Percentiles rank a stretch among this genome's conserved stretches.
Conservation (phyloP, 164 flowering plant genomes). For the Magnolia changhungtana region DNA sequence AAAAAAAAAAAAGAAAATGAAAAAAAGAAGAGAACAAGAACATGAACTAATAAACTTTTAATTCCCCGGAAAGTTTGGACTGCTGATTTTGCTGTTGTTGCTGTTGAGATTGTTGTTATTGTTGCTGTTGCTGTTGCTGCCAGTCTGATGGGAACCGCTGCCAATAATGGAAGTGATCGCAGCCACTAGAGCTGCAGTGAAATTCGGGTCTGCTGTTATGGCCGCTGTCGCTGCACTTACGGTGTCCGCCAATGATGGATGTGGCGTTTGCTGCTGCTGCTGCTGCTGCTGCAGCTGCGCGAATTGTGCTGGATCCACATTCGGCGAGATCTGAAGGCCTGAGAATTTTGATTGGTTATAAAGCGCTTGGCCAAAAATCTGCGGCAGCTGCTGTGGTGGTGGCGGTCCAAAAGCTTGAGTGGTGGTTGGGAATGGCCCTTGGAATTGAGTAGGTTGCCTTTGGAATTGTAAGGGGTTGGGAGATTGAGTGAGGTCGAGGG, state of each 20-base stretch:
- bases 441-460: slow-evolving; percentile 48
- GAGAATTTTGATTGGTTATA: slow-evolving; percentile 71
- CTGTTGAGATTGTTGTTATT: slow-evolving; percentile 5
- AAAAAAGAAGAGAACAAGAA: not conserved
- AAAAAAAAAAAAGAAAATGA: not conserved
- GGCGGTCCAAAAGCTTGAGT: not conserved
- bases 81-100: slow-evolving; percentile 19
- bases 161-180: slow-evolving; percentile 55
- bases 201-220: slow-evolving; percentile 55
- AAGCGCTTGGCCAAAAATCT: slow-evolving; percentile 52
- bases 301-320: slow-evolving; percentile 20
- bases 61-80: not conserved
- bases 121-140: no score
- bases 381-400: slow-evolving; percentile 29
- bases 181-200: slow-evolving; percentile 52
- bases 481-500: slow-evolving; percentile 64
- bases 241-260: slow-evolving; percentile 31
- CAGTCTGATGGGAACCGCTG: no score
- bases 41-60: not conserved
- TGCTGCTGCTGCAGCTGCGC: slow-evolving; percentile 13
- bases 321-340: slow-evolving; percentile 57
- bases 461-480: slow-evolving; percentile 50
- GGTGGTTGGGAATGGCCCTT: slow-evolving; percentile 35
- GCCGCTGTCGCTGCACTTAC: slow-evolving; percentile 46
- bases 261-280: slow-evolving; percentile 16